phyloP scores from a whole-genome alignment of 2,329 filamentous ascomycete genomes.

The Stachybotrys chartarum region DNA sequence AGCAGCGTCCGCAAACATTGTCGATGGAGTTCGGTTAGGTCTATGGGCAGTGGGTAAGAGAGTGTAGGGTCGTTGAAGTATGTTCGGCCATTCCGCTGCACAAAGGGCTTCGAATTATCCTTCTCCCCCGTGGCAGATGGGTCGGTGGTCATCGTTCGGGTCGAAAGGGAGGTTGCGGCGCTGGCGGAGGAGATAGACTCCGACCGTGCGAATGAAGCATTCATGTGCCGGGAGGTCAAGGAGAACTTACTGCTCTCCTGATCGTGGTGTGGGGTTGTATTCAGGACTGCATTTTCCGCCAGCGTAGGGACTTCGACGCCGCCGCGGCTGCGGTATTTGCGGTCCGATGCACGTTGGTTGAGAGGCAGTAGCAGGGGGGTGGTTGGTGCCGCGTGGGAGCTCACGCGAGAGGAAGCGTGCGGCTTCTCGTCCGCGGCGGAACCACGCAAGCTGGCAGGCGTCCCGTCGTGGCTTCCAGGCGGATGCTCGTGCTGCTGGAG shows the following conservation, averaged over 20 bases:
- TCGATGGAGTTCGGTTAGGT: constrained; percentile 79
- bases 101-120: constrained; percentile 46
- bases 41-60: constrained; percentile 80
- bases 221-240: constrained; percentile 23
- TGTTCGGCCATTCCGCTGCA: constrained; percentile 70
- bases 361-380: not conserved
- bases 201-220: constrained; percentile 28
- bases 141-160: constrained; percentile 41
- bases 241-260: constrained; percentile 20
- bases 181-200: constrained; percentile 41
- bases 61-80: constrained; percentile 70
- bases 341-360: not conserved
- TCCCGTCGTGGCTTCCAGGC: not conserved
- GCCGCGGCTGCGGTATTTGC: constrained; percentile 7
- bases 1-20: constrained; percentile 80
- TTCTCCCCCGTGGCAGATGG: constrained; percentile 35
- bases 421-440: not conserved
- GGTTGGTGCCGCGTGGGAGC: not conserved
- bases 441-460: not conserved
- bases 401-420: not conserved
- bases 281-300: constrained; percentile 30
- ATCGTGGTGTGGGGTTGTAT: constrained; percentile 16
- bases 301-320: constrained; percentile 15
- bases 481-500: not conserved
- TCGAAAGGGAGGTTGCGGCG: constrained; percentile 32